Evolutionary conservation across 2,329 filamentous ascomycete genomes (phyloP), one percentile per base, ranked within the genome.

Genomic region (Xenosphaeropsis pyriputrescens): DNA sequence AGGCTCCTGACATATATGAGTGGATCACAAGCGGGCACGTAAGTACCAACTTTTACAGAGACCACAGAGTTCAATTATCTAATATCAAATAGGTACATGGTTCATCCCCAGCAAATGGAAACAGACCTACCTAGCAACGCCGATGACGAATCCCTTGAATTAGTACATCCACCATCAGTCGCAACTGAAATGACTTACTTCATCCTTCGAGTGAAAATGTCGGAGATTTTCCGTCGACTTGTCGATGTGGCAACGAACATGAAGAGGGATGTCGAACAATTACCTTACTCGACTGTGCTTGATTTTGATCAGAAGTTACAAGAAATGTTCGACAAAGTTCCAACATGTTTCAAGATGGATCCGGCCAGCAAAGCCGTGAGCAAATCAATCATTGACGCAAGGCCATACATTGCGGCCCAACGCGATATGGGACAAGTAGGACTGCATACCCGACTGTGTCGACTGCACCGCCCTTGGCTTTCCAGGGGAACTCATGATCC

Each of bases 151-250:
- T 51, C 56, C 13, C 44, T 62, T 4, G 39, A 0, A 5, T 31
- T 6, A 40, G 40, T 13, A 31, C 42, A 48, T 18, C 39, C 26
- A 0, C 31, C 42, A 13, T 39, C 44, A 0, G 5, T 36, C 6
- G 33, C 42, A 3, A 62, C 59, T 0, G 46, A 52, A 12, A 60
- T 61, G 54, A 58, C 57, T 2, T 62, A 60, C 37, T 55, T 50
- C 19, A 46, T 60, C 1, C 54, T 60, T 19, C 45, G 57, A 18
- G 50, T 56, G 30, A 50, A 50, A 8, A 43, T 60, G 2, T 53
- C 53, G 4, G 53, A 57, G 14, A 44, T 62, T 6, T 60, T 55
- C 18, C 56, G 57, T 14, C 51, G 52, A 33, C 47, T 60, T 13
- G 54, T 54, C 13, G 60, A 63, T 39, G 47, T 47, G 7, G 48